phyloP scores from a whole-genome alignment of 1,139 yeast species.

The Saccharomycopsis crataegensis region DNA sequence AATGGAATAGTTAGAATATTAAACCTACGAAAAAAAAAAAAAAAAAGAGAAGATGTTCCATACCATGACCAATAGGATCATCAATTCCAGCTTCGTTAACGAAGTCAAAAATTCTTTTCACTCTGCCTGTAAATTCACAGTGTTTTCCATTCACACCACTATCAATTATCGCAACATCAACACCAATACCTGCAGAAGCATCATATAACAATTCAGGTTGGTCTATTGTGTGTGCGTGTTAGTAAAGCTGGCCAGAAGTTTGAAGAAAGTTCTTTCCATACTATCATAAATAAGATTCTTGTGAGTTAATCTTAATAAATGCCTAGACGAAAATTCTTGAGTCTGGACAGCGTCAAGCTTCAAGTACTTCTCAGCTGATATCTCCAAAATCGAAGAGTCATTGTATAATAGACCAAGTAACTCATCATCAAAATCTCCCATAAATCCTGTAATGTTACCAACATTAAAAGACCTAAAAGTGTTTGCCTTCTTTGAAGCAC shows the following conservation, averaged over 20 bases:
- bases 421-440: conserved; percentile 8
- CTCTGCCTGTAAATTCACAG: conserved; percentile 84
- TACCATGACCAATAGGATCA: conserved; percentile 55
- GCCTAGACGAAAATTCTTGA: conserved; percentile 47
- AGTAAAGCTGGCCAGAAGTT: conserved; percentile 29
- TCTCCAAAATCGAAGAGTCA: conserved; percentile 4
- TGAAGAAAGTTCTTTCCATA: background rate
- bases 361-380: conserved; percentile 8
- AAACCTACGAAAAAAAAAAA: background rate
- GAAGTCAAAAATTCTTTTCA: conserved; percentile 53
- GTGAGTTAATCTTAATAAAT: conserved; percentile 57
- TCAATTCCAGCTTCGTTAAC: conserved; percentile 44
- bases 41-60: background rate
- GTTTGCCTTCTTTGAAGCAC: background rate
- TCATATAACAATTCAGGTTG: conserved; percentile 38
- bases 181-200: conserved; percentile 79
- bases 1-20: background rate
- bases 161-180: conserved; percentile 81
- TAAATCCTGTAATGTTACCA: conserved; percentile 12
- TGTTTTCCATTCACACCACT: conserved; percentile 84
- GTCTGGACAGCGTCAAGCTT: conserved; percentile 7
- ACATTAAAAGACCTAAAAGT: conserved; percentile 4
- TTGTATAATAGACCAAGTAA: background rate
- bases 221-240: conserved; percentile 37
- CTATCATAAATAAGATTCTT: conserved; percentile 20